Base-by-base conservation (phyloP, 1,284 basidiomycete genomes). In the Rhizoctonia solani region DNA sequence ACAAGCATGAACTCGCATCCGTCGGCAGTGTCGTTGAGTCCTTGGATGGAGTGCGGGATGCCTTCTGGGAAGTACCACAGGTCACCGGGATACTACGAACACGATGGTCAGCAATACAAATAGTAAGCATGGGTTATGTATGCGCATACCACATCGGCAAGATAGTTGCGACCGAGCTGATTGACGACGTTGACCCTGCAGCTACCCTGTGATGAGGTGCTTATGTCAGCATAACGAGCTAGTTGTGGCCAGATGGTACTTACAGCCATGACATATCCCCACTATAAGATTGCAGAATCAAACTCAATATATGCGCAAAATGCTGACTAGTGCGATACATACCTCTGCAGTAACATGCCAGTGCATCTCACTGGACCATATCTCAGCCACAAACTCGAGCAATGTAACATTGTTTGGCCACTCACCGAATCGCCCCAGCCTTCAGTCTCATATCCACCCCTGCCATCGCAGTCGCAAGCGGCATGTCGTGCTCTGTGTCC, bases 1-100 rank as follows among this genome's bases (percentile, higher is more conserved):
- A 88, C 87, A 72, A 92, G 78, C 37, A 90, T 76, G 74, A 90
- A 90, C 74, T 91, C 88, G 8, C 83, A 78, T 1, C 88, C 88
- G 1, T 83, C 82, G 8, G 81, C 77, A 50, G 77, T 77, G 59
- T 84, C 83, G 25, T 75, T 77, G 67, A 84, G 85, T 19, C 86
- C 88, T 77, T 90, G 88, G 29, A 90, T 78, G 30, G 82, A 83
- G 73, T 87, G 85, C 4, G 84, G 82, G 67, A 85, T 80, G 16
- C 88, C 87, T 9, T 87, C 77, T 8, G 87, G 87, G 79, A 89
- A 89, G 77, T 85, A 89, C 87, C 87, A 69, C 30, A 65, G 41
- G 50, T 67, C 61, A 16, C 70, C 69, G 11, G 44, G 55, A n/a
- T 69, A 61, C 69, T 69, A 46, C n/a, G 8, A 37, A 13, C 81